Base-by-base conservation (phyloP, 2,329 filamentous ascomycete genomes). In the Cercospora sp. region DNA sequence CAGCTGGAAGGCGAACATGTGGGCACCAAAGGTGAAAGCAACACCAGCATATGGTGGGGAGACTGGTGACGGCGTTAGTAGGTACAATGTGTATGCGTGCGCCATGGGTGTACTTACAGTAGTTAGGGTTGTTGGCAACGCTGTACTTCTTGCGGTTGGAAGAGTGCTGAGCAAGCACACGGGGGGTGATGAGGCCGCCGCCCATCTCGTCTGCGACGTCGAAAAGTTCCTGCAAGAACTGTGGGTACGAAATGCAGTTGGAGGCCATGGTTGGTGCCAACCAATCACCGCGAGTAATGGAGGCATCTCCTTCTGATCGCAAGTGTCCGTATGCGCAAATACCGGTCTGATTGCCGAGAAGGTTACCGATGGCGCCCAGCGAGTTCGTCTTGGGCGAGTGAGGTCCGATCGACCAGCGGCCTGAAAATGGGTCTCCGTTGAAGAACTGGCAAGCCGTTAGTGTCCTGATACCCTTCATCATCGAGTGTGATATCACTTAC, bases 61-160 rank as follows among this genome's bases (percentile, higher is more conserved):
- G 69, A 72, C 60, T 62, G 6, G 26, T 1, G 10, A 13, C 4
- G 28, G 28, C 28, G 28, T 30, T 30, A 30, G 28, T 30, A 30
- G 6, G 28, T 30, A 30, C 4, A 30, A 30, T 7, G 28, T 30
- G 5, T 30, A 7, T 30, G 28, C 7, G 28, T 30, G 28, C 28
- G 6, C 28, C 28, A 30, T 30, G 28, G 6, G n/a, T 1, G 10
- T 3, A 2, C 60, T 62, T 51, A 62, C 51, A 75, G 58, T 75
- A 75, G 68, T 75, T 75, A 37, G 72, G 73, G 63, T 75, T 75
- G 63, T 69, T 75, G 66, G 73, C 73, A 57, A 75, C 73, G 26
- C 69, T 71, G 71, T 73, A 66, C 49, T 70, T 60, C 69, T 75
- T 75, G 65, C 73, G 71, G 66, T 74, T 74, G 69, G 69, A 67